Evolutionary conservation across 2,329 filamentous ascomycete genomes (phyloP).

Genomic region (Aspergillus texensis): DNA sequence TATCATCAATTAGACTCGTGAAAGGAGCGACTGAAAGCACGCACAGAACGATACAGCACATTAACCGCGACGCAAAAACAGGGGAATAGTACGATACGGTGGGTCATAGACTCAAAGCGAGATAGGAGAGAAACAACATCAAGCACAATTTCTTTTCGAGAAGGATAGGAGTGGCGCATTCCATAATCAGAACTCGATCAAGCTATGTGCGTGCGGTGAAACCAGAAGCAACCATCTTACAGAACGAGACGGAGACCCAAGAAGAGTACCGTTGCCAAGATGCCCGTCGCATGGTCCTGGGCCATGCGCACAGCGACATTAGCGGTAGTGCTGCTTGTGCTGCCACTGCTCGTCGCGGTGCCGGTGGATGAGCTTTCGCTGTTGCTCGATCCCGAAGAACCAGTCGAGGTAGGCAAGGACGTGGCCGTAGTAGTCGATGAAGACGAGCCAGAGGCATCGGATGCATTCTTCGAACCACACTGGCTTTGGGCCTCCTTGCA

Average conservation of each 20-base stretch:
- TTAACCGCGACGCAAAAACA: constrained; percentile 7
- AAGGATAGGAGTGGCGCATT: neutral
- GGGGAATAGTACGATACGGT: constrained; percentile 14
- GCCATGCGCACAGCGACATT: constrained; percentile 51
- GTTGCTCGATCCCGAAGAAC: constrained; percentile 22
- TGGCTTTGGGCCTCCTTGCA: constrained; percentile 50
- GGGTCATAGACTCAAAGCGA: constrained; percentile 3
- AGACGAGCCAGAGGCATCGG: constrained; percentile 30
- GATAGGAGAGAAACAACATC: neutral
- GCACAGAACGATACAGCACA: constrained; percentile 12
- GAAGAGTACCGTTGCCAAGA: constrained; percentile 57
- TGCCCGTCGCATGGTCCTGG: constrained; percentile 55
- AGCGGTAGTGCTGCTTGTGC: constrained; percentile 29
- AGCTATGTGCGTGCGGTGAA: neutral
- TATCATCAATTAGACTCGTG: neutral
- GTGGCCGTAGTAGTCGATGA: constrained; percentile 32
- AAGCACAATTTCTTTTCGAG: neutral
- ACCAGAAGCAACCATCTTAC: constrained; percentile 38
- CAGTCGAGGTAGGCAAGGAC: constrained; percentile 35
- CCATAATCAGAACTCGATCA: neutral
- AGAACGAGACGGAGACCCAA: constrained; percentile 61
- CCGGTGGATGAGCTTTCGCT: constrained; percentile 28
- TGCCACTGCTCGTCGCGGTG: constrained; percentile 29
- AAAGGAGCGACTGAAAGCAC: constrained; percentile 5
- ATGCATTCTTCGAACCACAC: constrained; percentile 58